A percentile compares a stretch with the other conserved stretches of the same genome.
Conservation (phyloP, 225 moss, liverwort and hornwort species). For the Sphagnum contortum region DNA sequence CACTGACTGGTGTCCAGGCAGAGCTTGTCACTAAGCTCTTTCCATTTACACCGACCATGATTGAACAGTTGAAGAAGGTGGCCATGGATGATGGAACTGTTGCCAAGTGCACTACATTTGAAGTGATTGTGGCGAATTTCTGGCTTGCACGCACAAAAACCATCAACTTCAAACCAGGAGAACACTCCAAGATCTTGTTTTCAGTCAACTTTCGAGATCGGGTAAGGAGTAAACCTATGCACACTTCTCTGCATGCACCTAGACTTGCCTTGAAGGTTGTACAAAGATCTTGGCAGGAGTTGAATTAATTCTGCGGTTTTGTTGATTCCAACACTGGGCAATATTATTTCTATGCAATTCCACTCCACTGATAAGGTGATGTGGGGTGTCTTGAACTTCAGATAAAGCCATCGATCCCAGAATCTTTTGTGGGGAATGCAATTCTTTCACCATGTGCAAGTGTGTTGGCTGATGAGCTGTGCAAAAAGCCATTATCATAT, state of each 20-base stretch:
- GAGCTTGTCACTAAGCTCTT: background rate
- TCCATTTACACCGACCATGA: background rate
- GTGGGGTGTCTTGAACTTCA: too few relatives aligned
- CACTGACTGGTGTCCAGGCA: background rate
- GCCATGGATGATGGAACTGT: background rate
- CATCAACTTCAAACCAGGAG: background rate
- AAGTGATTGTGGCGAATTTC: background rate
- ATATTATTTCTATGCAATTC: too few relatives aligned
- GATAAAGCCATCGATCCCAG: background rate
- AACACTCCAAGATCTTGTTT: background rate
- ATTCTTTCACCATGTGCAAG: background rate
- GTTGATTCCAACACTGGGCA: too few relatives aligned
- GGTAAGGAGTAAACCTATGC: too few relatives aligned
- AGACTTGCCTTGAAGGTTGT: too few relatives aligned
- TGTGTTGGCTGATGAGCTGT: background rate
- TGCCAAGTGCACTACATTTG: background rate
- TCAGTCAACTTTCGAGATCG: background rate
- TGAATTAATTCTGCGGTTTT: too few relatives aligned
- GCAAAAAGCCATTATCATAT: background rate
- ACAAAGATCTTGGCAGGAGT: too few relatives aligned
- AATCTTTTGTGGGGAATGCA: background rate
- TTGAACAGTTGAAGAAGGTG: background rate
- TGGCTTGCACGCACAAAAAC: constrained; percentile 1
- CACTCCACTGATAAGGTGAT: too few relatives aligned
- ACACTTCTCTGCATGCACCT: too few relatives aligned